Conservation (phyloP, 2,329 filamentous ascomycete genomes). For the Penicillium psychrosexuale region DNA sequence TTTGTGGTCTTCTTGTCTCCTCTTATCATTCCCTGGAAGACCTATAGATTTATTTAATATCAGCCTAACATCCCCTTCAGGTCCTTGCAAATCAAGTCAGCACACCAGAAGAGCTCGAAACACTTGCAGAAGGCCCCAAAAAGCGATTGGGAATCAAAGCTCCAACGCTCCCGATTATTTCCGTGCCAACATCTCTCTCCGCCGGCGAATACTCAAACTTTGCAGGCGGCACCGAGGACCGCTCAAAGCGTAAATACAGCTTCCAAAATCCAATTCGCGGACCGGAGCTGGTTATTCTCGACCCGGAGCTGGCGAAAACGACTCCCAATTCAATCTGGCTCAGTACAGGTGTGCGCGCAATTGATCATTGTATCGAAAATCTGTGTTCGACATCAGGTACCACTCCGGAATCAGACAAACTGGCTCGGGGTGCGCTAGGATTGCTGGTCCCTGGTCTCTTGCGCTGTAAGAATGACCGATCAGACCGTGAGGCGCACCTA, state of each 20-base stretch:
- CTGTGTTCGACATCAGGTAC: constrained; percentile 44
- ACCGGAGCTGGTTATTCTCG: constrained; percentile 55
- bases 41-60: neutral
- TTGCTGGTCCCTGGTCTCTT: constrained; percentile 46
- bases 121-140: constrained; percentile 31
- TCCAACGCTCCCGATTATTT: constrained; percentile 34
- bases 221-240: constrained; percentile 40
- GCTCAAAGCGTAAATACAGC: constrained; percentile 35
- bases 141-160: constrained; percentile 26
- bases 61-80: constrained; percentile 21
- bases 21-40: neutral
- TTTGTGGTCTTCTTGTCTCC: neutral
- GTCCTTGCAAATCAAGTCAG: constrained; percentile 49
- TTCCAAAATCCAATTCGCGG: constrained; percentile 42
- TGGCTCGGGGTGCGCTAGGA: constrained; percentile 41
- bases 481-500: constrained; percentile 45
- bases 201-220: constrained; percentile 44
- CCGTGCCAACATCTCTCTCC: constrained; percentile 44
- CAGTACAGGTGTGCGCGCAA: constrained; percentile 54
- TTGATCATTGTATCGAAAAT: constrained; percentile 59
- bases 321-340: constrained; percentile 57
- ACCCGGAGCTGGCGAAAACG: constrained; percentile 51
- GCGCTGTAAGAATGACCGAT: constrained; percentile 35
- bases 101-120: constrained; percentile 40
- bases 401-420: constrained; percentile 35